Evolutionary conservation across 148 eudicot genomes (phyloP).

Genomic region (Amaranthus palmeri): DNA sequence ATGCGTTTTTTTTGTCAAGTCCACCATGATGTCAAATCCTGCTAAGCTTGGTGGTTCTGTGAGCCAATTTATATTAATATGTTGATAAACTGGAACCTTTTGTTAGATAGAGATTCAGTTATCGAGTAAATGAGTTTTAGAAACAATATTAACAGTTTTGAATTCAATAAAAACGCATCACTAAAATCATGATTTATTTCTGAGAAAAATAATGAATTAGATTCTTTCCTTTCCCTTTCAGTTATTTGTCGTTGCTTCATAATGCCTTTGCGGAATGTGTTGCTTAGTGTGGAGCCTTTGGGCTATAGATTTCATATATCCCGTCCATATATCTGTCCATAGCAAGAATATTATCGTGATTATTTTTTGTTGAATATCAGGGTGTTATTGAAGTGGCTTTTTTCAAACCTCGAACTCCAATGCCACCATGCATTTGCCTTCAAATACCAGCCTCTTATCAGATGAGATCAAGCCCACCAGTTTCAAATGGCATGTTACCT

Average conservation of each 20-base stretch:
- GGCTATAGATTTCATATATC: background rate
- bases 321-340: background rate
- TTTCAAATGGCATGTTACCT: constrained; percentile 56
- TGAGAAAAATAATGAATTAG: background rate
- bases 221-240: background rate
- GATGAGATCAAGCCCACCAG: constrained; percentile 53
- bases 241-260: background rate
- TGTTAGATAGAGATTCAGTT: background rate
- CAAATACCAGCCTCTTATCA: constrained; percentile 56
- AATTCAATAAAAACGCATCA: background rate
- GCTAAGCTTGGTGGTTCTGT: background rate
- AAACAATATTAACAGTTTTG: background rate
- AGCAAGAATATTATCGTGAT: background rate
- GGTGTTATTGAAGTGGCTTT: constrained; percentile 83
- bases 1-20: background rate
- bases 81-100: background rate
- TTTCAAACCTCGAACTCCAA: constrained; percentile 62
- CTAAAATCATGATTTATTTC: background rate
- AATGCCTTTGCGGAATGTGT: background rate
- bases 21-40: background rate
- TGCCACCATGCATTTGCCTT: constrained; percentile 80
- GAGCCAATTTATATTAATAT: background rate
- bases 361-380: constrained; percentile 28
- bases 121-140: background rate
- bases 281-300: background rate